Evolutionary conservation across 768 basidiomycete genomes (phyloP).

Genomic region (Lanmaoa pseudosensibilis): DNA sequence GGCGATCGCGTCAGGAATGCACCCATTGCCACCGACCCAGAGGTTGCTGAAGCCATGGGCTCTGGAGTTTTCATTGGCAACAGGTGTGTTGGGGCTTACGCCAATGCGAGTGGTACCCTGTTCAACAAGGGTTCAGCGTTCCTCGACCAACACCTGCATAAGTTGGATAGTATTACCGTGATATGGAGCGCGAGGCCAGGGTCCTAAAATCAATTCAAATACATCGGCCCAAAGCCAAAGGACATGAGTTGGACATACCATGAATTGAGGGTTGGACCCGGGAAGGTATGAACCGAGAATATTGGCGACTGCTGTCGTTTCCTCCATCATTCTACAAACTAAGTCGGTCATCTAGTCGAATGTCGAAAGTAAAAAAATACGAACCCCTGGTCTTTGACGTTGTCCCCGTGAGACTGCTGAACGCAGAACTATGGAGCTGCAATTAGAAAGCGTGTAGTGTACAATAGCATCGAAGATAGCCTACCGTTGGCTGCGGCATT

Average conservation of each 20-base stretch:
- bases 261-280: conserved; percentile 13
- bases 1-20: background rate
- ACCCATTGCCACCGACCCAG: background rate
- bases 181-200: conserved; percentile 2
- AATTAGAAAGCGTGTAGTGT: conserved; percentile 2
- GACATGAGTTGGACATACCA: background rate
- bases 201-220: background rate
- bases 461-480: conserved; percentile 17
- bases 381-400: background rate
- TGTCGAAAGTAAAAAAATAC: background rate
- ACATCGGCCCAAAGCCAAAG: background rate
- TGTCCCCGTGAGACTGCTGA: conserved; percentile 21
- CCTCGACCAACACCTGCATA: too few species aligned
- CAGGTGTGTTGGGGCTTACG: too few species aligned
- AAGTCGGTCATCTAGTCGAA: background rate
- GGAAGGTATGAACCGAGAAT: conserved; percentile 36
- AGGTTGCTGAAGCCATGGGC: background rate
- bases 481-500: conserved; percentile 34
- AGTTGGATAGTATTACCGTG: background rate
- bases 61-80: background rate
- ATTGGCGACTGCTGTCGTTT: conserved; percentile 32
- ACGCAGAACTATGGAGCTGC: conserved; percentile 8
- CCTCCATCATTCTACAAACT: conserved; percentile 3
- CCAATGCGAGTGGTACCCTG: too few species aligned
- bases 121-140: too few species aligned